These are phyloP conservation scores for Thraustochytrium striatum DNA, from an alignment of 352 stramenopile genomes.

Conservation along the genomic window DNA sequence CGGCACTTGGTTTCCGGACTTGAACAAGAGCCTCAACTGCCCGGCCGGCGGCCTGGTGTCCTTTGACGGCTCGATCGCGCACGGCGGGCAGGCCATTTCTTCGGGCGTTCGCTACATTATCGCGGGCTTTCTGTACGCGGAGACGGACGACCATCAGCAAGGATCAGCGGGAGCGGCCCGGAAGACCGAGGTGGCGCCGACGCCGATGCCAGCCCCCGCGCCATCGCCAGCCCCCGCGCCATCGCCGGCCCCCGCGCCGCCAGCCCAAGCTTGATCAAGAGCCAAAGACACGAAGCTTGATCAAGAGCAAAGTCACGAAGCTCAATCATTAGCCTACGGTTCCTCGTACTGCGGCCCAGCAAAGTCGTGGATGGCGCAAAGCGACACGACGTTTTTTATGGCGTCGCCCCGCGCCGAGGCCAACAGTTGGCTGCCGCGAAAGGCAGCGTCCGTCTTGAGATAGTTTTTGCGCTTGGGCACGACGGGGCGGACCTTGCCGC, in stretches of 20 bases:
- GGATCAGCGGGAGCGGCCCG: too few species aligned
- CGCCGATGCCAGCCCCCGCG: too few species aligned
- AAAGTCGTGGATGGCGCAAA: constrained; percentile 33
- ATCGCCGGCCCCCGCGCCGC: too few species aligned
- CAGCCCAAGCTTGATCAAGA: too few species aligned
- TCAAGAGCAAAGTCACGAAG: neutral
- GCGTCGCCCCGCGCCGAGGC: constrained; percentile 10
- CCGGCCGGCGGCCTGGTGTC: constrained; percentile 1
- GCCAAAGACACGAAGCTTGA: neutral
- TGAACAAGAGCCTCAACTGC: neutral
- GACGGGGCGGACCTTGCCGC: constrained; percentile 16
- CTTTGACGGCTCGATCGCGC: neutral
- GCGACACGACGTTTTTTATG: constrained; percentile 34
- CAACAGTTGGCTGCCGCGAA: constrained; percentile 34
- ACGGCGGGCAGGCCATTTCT: constrained; percentile 3
- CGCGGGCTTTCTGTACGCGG: constrained; percentile 10
- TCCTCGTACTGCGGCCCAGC: too few species aligned
- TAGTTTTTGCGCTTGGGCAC: neutral
- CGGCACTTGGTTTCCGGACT: constrained; percentile 83
- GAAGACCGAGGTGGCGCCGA: too few species aligned
- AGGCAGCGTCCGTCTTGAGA: constrained; percentile 15
- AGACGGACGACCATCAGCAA: too few species aligned
- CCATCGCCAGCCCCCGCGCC: too few species aligned
- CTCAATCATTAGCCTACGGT: too few species aligned
- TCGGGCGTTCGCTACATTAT: constrained; percentile 11